phyloP scores from a whole-genome alignment of 805 yeast species.

The Yamadazyma sp. region DNA sequence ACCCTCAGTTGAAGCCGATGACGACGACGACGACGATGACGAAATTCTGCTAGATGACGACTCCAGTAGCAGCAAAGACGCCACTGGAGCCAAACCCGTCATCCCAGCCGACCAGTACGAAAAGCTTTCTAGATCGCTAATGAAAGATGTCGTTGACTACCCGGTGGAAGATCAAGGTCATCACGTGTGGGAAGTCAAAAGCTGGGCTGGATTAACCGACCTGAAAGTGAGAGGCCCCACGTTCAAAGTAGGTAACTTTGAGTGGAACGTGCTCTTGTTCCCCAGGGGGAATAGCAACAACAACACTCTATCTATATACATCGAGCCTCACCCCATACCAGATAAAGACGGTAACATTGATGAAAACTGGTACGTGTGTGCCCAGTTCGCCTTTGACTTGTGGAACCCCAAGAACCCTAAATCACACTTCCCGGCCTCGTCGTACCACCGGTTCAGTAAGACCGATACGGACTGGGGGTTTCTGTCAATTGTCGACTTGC shows the following conservation, averaged over 20 bases:
- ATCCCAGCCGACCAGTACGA: conserved; percentile 30
- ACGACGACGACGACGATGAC: too few species aligned
- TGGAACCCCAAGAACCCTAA: conserved; percentile 78
- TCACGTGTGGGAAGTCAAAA: conserved; percentile 51
- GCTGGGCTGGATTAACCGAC: conserved; percentile 45
- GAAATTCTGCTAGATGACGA: too few species aligned
- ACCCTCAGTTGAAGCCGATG: background rate
- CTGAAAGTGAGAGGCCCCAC: conserved; percentile 47
- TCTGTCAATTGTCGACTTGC: conserved; percentile 65
- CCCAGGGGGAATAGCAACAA: conserved; percentile 70
- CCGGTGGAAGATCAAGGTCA: conserved; percentile 35
- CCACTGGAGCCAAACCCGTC: too few species aligned
- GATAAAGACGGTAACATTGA: conserved; percentile 21
- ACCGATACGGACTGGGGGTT: conserved; percentile 96
- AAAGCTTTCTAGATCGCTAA: conserved; percentile 26
- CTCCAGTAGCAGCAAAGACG: too few species aligned
- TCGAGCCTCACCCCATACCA: conserved; percentile 65
- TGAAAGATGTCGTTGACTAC: conserved; percentile 41
- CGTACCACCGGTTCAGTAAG: conserved; percentile 76
- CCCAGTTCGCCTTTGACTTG: conserved; percentile 80
- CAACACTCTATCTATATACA: conserved; percentile 62
- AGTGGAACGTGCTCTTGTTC: conserved; percentile 71
- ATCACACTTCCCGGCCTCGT: conserved; percentile 57
- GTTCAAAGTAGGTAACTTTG: conserved; percentile 59
- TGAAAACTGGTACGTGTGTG: conserved; percentile 82